These are phyloP conservation scores for Pichia sp. DNA, from an alignment of 1,139 yeast genomes.

Conservation along the genomic window DNA sequence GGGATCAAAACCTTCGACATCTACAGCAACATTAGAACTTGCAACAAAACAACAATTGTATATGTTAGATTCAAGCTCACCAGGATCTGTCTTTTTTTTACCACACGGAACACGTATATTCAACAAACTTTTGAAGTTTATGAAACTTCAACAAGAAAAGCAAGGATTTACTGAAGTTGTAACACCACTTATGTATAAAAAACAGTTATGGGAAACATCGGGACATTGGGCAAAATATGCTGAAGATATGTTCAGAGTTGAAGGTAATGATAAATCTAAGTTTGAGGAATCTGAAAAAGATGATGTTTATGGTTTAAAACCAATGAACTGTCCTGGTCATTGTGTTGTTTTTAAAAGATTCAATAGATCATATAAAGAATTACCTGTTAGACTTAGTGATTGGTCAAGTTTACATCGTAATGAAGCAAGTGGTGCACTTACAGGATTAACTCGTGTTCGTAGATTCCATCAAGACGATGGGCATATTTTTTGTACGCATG, in stretches of 20 bases:
- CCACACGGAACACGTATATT: slow-evolving; percentile 89
- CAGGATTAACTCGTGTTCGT: slow-evolving; percentile 92
- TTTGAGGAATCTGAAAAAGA: slow-evolving; percentile 24
- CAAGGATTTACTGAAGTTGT: slow-evolving; percentile 91
- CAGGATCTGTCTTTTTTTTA: slow-evolving; percentile 83
- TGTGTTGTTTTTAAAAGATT: slow-evolving; percentile 81
- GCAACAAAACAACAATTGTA: slow-evolving; percentile 67
- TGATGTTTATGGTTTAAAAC: slow-evolving; percentile 69
- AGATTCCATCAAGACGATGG: slow-evolving; percentile 99
- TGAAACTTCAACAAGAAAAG: slow-evolving; percentile 73
- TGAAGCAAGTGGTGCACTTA: slow-evolving; percentile 85
- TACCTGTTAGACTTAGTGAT: slow-evolving; percentile 96
- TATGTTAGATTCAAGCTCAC: slow-evolving; percentile 71
- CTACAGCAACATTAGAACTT: slow-evolving; percentile 39
- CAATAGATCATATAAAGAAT: slow-evolving; percentile 87
- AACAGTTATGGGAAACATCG: slow-evolving; percentile 79
- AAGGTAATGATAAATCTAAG: slow-evolving; percentile 37
- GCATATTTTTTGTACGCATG: slow-evolving; percentile 89
- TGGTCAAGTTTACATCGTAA: slow-evolving; percentile 94
- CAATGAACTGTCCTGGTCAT: slow-evolving; percentile 99
- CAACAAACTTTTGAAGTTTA: slow-evolving; percentile 69
- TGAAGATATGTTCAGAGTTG: slow-evolving; percentile 88
- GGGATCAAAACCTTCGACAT: slow-evolving; percentile 14
- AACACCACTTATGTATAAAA: slow-evolving; percentile 85
- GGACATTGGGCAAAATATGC: slow-evolving; percentile 97